Evolutionary conservation across 2,329 filamentous ascomycete genomes (phyloP).

Genomic region (Cladorrhinum sp.): DNA sequence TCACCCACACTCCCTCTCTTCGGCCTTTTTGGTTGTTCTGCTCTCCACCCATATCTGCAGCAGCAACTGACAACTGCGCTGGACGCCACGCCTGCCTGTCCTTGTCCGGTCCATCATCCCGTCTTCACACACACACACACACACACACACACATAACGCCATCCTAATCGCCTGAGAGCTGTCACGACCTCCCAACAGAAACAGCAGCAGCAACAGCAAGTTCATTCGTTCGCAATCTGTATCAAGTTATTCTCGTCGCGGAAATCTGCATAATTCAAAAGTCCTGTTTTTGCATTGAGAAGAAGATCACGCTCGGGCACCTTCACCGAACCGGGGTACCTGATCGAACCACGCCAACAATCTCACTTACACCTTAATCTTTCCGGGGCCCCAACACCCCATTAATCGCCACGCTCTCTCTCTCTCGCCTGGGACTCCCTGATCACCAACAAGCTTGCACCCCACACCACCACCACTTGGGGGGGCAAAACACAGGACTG

Average conservation of each 20-base stretch:
- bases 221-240: constrained; percentile 23
- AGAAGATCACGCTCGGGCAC: constrained; percentile 34
- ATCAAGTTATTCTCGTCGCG: constrained; percentile 28
- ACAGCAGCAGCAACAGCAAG: constrained; percentile 9
- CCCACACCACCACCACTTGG: constrained; percentile 18
- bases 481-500: constrained; percentile 15
- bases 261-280: constrained; percentile 35
- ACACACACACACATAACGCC: too few relatives aligned
- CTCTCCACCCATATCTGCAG: background rate
- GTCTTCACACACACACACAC: background rate
- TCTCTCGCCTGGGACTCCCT: constrained; percentile 11
- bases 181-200: background rate
- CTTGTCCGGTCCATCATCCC: background rate
- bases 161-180: constrained; percentile 5
- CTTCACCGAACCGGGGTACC: constrained; percentile 34
- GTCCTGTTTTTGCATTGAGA: constrained; percentile 35
- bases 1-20: background rate
- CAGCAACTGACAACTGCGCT: constrained; percentile 9
- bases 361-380: constrained; percentile 25
- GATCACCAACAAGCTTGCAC: constrained; percentile 2
- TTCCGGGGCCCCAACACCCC: constrained; percentile 25
- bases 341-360: constrained; percentile 30
- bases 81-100: constrained; percentile 9
- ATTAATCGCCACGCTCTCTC: constrained; percentile 25
- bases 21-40: background rate